Conservation (phyloP, 2,329 filamentous ascomycete species). For the Zymoseptoria brevis region DNA sequence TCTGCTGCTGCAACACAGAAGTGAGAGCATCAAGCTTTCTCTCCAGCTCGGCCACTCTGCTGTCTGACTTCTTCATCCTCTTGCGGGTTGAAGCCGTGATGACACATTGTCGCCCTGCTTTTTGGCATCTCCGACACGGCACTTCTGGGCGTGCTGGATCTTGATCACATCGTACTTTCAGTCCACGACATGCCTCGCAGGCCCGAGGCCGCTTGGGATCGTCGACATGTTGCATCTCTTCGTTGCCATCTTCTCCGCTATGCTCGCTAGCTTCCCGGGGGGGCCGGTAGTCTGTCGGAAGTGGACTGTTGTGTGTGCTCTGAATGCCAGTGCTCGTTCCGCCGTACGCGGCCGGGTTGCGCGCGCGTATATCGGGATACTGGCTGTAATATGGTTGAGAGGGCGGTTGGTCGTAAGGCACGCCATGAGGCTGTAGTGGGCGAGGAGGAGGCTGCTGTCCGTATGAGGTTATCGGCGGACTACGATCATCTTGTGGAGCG, state of each 20-base stretch:
- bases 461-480: not conserved
- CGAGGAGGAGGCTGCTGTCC: not conserved
- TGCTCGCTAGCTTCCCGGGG: slow-evolving; percentile 12
- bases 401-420: not conserved
- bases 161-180: slow-evolving; percentile 72
- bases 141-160: slow-evolving; percentile 55
- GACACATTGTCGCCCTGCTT: slow-evolving; percentile 68
- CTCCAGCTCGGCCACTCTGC: slow-evolving; percentile 79
- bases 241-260: slow-evolving; percentile 9
- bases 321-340: slow-evolving; percentile 9
- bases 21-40: slow-evolving; percentile 87
- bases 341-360: not conserved
- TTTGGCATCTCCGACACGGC: slow-evolving; percentile 59
- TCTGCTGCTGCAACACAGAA: slow-evolving; percentile 61
- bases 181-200: slow-evolving; percentile 41
- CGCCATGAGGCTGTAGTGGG: not conserved
- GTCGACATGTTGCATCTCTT: slow-evolving; percentile 12
- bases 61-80: slow-evolving; percentile 86
- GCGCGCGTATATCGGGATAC: not conserved
- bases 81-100: slow-evolving; percentile 70
- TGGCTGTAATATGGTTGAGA: not conserved
- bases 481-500: not conserved
- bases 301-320: slow-evolving; percentile 22
- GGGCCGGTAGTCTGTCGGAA: slow-evolving; percentile 5
- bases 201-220: slow-evolving; percentile 41